A percentile compares a stretch with the other conserved stretches of the same genome.
Evolutionary conservation across 2,329 filamentous ascomycete genomes (phyloP).

Genomic region (Cryoendolithus antarcticus): DNA sequence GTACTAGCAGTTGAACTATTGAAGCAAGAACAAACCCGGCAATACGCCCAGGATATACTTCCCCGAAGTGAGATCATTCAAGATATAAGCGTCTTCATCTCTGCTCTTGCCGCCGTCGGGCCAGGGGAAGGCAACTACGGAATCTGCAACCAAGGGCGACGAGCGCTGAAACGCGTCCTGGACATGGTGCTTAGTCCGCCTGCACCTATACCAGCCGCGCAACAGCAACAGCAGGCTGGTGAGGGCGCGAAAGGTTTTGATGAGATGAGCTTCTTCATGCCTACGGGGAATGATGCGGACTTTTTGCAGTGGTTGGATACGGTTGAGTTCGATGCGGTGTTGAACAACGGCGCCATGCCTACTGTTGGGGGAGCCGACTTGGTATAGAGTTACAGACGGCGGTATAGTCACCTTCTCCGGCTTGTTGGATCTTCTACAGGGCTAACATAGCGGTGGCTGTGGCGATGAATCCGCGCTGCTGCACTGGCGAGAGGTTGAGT

Average conservation of each 20-base stretch:
- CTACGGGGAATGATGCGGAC: slow-evolving; percentile 28
- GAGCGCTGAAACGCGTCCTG: slow-evolving; percentile 30
- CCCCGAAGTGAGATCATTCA: slow-evolving; percentile 34
- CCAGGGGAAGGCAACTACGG: slow-evolving; percentile 28
- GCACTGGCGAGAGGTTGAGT: too few species aligned
- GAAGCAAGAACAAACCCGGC: slow-evolving; percentile 27
- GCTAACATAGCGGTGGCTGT: too few species aligned
- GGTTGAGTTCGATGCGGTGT: slow-evolving; percentile 17
- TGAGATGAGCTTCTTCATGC: slow-evolving; percentile 23
- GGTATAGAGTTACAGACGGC: too few species aligned
- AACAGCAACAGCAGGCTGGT: slow-evolving; percentile 19
- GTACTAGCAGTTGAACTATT: slow-evolving; percentile 32
- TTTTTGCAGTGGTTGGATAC: slow-evolving; percentile 34
- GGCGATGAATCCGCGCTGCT: too few species aligned
- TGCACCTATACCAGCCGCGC: slow-evolving; percentile 24
- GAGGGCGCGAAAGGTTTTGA: slow-evolving; percentile 9
- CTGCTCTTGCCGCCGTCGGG: slow-evolving; percentile 27
- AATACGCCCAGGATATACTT: slow-evolving; percentile 22
- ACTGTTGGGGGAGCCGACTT: too few species aligned
- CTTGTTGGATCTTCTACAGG: too few species aligned
- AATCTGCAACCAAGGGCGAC: slow-evolving; percentile 29
- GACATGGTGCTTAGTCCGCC: slow-evolving; percentile 29
- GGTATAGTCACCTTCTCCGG: too few species aligned
- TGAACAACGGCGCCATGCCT: too few species aligned
- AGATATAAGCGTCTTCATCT: slow-evolving; percentile 33